Base-by-base conservation (phyloP, 495 filamentous ascomycete genomes). In the Aspergillus taichungensis region DNA sequence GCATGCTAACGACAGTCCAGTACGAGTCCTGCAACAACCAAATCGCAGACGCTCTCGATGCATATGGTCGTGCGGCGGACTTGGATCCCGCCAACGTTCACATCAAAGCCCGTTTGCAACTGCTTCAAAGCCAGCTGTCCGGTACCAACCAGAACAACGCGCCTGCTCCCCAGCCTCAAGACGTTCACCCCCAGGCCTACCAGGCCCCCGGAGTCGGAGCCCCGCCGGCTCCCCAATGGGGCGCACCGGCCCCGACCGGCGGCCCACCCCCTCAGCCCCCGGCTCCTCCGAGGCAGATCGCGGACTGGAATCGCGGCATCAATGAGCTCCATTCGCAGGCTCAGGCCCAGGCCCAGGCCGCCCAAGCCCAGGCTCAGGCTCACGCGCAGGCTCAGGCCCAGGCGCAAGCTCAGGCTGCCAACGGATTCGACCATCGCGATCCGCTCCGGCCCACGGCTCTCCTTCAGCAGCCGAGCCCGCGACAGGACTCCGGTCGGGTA, bases 11-110 rank as follows among this genome's bases (percentile, higher is more conserved):
- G 8, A 34, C 45, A 5, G 33, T 45, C 13, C 43, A 37, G 86
- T 98, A 98, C 54, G 94, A 98, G 62, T 95, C 89, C 3, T 98
- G 92, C 66, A 97, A 98, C 71, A 98, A 98, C 62, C 92, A 98
- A 68, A 95, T 94, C 45, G 84, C 82, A 38, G 92, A 98, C 74
- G 92, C 92, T 6, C 74, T 98, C 37, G 92, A 98, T 58, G 92
- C 92, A 2, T 98, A 98, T 56, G 85, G 89, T 52, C 81, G 92
- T 39, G 92, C 92, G 24, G 90, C 91, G 29, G 92, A 98, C 53
- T 77, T 98, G 43, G 92, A 98, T 59, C 90, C 92, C 0, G 71
- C 71, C 44, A 98, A 98, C 57, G 84, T 88, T 3, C 91, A 97
- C 58, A 97, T 98, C 72, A 98, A 98, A 58, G 87, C 90, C 45